These are phyloP conservation scores for Aspergillus udagawae DNA, from an alignment of 2,329 filamentous ascomycete species.

Conservation along the genomic window DNA sequence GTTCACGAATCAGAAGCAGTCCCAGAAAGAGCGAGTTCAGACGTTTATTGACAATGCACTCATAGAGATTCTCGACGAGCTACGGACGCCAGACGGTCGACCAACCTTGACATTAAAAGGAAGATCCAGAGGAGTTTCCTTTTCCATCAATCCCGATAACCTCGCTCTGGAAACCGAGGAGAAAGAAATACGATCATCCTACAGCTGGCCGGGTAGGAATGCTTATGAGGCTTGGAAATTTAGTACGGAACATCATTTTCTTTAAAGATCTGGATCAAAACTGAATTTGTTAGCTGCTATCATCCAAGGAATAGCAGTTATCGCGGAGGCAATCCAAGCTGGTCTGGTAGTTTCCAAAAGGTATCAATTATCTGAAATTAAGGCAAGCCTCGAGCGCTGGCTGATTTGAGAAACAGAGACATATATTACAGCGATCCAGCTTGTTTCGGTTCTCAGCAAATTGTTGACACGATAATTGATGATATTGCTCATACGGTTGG, in stretches of 20 bases:
- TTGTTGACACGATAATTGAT: slow-evolving; percentile 58
- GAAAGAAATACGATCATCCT: slow-evolving; percentile 25
- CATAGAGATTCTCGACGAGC: slow-evolving; percentile 21
- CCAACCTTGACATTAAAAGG: slow-evolving; percentile 28
- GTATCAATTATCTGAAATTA: slow-evolving; percentile 27
- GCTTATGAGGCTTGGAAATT: slow-evolving; percentile 55
- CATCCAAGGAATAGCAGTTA: slow-evolving; percentile 52
- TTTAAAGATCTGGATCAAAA: slow-evolving; percentile 9
- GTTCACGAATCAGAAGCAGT: background rate
- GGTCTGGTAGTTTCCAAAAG: slow-evolving; percentile 54
- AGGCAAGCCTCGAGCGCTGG: background rate
- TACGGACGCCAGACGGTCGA: slow-evolving; percentile 23
- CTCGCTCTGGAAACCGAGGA: slow-evolving; percentile 24
- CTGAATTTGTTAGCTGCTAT: slow-evolving; percentile 44
- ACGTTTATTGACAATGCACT: slow-evolving; percentile 29
- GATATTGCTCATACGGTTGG: slow-evolving; percentile 58
- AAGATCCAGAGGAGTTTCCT: slow-evolving; percentile 17
- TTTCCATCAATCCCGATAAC: slow-evolving; percentile 26
- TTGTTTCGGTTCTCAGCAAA: slow-evolving; percentile 54
- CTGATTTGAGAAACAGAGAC: slow-evolving; percentile 44
- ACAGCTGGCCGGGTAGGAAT: slow-evolving; percentile 53
- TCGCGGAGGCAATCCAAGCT: slow-evolving; percentile 49
- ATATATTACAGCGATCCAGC: slow-evolving; percentile 61
- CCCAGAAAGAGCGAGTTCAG: slow-evolving; percentile 19
- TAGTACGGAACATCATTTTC: slow-evolving; percentile 19